These are phyloP conservation scores for Umbilicus rupestris DNA, from an alignment of 164 flowering plant species.

Conservation along the genomic window DNA sequence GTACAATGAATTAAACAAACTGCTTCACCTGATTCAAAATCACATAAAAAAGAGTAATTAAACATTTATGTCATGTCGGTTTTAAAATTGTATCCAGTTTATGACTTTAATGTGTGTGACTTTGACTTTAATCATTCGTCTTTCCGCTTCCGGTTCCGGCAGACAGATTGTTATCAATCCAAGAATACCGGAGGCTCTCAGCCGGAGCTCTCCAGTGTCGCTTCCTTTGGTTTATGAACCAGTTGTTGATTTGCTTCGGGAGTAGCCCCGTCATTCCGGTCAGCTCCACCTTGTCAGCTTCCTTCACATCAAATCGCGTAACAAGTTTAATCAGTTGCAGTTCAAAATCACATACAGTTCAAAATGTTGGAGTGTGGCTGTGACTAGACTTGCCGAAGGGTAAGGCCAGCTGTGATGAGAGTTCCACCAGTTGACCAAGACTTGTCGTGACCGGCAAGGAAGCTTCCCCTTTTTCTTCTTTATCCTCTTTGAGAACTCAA, in stretches of 20 bases:
- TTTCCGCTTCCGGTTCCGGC: too few species aligned
- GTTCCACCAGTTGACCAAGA: conserved; percentile 55
- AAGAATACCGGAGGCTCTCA: conserved; percentile 47
- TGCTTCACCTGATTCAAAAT: too few species aligned
- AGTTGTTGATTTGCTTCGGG: conserved; percentile 63
- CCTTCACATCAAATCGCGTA: conserved; percentile 24
- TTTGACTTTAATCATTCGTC: too few species aligned
- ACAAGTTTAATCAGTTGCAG: background rate
- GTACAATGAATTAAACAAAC: too few species aligned
- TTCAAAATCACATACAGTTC: too few species aligned
- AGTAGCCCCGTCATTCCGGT: conserved; percentile 53
- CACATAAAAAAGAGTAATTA: too few species aligned
- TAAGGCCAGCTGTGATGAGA: conserved; percentile 59
- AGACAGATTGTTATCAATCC: conserved; percentile 30
- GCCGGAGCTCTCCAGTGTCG: conserved; percentile 62
- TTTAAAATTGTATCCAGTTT: too few species aligned
- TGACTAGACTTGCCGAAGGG: conserved; percentile 36
- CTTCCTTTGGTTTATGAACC: conserved; percentile 69
- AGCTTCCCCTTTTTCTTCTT: conserved; percentile 68
- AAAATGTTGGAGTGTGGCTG: background rate
- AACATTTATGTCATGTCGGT: too few species aligned
- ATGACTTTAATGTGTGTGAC: too few species aligned
- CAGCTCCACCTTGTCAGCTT: conserved; percentile 46
- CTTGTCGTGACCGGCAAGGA: conserved; percentile 51
- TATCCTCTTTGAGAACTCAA: conserved; percentile 42